phyloP scores from a whole-genome alignment of 192 early-diverging fungal species.

The Coemansia sp. region DNA sequence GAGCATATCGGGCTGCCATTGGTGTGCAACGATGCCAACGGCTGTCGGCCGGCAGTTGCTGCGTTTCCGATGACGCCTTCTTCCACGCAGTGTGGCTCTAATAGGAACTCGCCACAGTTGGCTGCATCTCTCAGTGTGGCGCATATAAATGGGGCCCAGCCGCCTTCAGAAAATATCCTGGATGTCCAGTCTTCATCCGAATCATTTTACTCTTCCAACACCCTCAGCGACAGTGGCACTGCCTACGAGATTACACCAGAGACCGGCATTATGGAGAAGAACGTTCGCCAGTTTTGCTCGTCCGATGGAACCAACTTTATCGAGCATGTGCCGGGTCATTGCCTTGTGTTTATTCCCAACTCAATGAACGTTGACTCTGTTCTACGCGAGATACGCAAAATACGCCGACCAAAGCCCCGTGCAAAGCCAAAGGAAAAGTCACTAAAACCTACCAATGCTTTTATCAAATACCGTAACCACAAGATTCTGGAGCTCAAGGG shows the following conservation, averaged over 20 bases:
- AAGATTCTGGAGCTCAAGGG: constrained; percentile 48
- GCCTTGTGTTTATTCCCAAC: constrained; percentile 51
- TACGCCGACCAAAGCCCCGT: constrained; percentile 28
- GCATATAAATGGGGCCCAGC: constrained; percentile 23
- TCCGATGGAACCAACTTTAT: constrained; percentile 42
- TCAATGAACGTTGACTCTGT: constrained; percentile 21
- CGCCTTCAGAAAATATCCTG: constrained; percentile 3
- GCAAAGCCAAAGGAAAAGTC: constrained; percentile 34
- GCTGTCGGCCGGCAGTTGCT: constrained; percentile 8
- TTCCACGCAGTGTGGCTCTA: constrained; percentile 11
- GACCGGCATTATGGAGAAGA: constrained; percentile 29
- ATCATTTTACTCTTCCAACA: constrained; percentile 8
- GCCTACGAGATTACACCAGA: constrained; percentile 21
- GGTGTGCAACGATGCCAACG: constrained; percentile 4
- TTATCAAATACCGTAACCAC: constrained; percentile 54
- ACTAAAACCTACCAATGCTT: constrained; percentile 47
- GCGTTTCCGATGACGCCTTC: constrained; percentile 12
- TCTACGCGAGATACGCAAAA: constrained; percentile 37
- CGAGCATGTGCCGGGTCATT: constrained; percentile 53
- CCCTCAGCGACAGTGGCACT: constrained; percentile 5
- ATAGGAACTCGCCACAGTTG: constrained; percentile 27
- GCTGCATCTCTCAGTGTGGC: constrained; percentile 18
- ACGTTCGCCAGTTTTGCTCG: constrained; percentile 44
- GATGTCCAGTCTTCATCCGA: constrained; percentile 6
- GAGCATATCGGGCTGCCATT: constrained; percentile 6